A percentile compares a stretch with the other conserved stretches of the same genome.
phyloP scores from a whole-genome alignment of 768 basidiomycete genomes.

The Hysterangium stoloniferum region DNA sequence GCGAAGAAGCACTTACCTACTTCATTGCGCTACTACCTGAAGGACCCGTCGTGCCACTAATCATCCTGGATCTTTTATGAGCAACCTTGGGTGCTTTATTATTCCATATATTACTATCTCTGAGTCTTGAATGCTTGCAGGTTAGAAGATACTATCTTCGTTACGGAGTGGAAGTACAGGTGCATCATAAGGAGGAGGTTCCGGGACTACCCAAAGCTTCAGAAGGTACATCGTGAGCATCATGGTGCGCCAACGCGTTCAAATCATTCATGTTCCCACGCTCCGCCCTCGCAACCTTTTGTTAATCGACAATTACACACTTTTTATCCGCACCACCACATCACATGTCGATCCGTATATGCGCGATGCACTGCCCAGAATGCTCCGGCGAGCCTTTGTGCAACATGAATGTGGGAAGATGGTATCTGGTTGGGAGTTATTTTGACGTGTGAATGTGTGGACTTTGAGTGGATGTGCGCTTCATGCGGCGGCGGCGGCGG shows the following conservation, averaged over 20 bases:
- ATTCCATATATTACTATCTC: no score
- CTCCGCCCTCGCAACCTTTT: conserved; percentile 91
- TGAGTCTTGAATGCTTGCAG: no score
- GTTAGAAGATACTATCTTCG: no score
- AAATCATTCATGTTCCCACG: conserved; percentile 68
- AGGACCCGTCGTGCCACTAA: no score
- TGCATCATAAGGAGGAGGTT: no score
- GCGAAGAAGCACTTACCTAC: no score
- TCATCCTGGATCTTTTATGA: no score
- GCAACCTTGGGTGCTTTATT: no score
- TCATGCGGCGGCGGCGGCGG: conserved; percentile 45
- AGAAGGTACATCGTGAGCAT: no score
- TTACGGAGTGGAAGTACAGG: no score
- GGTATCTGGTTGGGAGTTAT: conserved; percentile 65
- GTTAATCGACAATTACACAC: conserved; percentile 95
- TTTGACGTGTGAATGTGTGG: conserved; percentile 37
- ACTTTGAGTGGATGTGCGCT: conserved; percentile 19
- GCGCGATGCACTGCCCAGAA: conserved; percentile 89
- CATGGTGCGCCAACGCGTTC: conserved; percentile 80
- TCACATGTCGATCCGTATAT: conserved; percentile 40
- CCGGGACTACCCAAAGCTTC: no score
- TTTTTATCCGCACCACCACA: conserved; percentile 33
- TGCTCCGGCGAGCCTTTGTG: conserved; percentile 96
- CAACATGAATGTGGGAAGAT: conserved; percentile 88
- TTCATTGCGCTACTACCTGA: no score